Evolutionary conservation across 2,329 filamentous ascomycete genomes (phyloP), one percentile per base, ranked within the genome.

Genomic region (Aspergillus brasiliensis): DNA sequence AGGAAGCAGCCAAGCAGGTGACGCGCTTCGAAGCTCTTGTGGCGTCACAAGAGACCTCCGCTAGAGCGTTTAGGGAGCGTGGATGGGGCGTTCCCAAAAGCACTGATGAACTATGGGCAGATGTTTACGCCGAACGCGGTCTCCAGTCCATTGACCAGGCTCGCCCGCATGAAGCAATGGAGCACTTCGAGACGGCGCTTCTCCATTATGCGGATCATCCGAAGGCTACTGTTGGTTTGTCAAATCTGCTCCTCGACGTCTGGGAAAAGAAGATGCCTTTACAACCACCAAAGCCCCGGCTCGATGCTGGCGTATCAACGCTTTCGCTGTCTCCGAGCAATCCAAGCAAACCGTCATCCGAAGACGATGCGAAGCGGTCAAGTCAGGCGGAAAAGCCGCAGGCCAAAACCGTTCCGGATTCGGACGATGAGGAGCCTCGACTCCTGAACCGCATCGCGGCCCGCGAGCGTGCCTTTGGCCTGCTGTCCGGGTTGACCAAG

Each of bases 361-460:
- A 60, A 27, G 56, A 53, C n/a, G 49, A 55, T 15, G 31, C 44
- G 28, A 54, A 59, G 46, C 46, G 34, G 15, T 17, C 38, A 23
- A 27, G 48, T 17, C 37, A 17, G 31, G 46, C 55, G 19, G 51
- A 47, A 2, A 15, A 44, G 8, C 44, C 59, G 46, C 54, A 60
- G 31, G 17, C 44, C 21, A 21, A 27, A 15, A n/a, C 56, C 11
- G 8, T 44, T 8, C 19, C 52, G 19, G 28, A 38, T 17, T 25
- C 19, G 0, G 51, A 64, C 8, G 75, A 73, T 56, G 75, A 82
- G 55, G 87, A 87, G 1, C 83, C 92, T 3, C 90, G 89, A 15
- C 84, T 89, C 15, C 82, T 92, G 34, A 92, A 95, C 73, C 87
- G 92, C 10, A 85, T 98, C n/a, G 91, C 93, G 3, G 91, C 93